These are phyloP conservation scores for Leccinum sublutescens DNA, from an alignment of 768 basidiomycete species.

Conservation along the genomic window DNA sequence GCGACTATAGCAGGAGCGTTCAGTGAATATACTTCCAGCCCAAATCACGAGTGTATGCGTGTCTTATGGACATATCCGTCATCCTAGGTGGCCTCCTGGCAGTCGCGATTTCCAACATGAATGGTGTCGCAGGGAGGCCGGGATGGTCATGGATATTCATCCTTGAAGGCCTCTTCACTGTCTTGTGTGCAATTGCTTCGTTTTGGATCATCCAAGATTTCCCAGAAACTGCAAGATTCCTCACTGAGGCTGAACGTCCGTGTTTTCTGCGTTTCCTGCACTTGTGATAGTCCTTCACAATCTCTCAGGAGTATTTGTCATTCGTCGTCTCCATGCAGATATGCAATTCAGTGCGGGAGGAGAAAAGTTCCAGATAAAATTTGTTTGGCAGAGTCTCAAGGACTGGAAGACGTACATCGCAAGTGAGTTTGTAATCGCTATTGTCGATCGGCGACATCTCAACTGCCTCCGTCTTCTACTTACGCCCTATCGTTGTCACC, in stretches of 20 bases:
- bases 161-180: conserved; percentile 68
- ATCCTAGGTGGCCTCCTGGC: conserved; percentile 59
- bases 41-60: neutral
- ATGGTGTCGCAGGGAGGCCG: conserved; percentile 60
- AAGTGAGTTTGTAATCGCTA: conserved; percentile 41
- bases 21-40: conserved; percentile 40
- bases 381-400: conserved; percentile 56
- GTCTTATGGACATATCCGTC: neutral
- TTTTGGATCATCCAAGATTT: conserved; percentile 80
- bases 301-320: conserved; percentile 53
- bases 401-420: conserved; percentile 77
- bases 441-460: conserved; percentile 4
- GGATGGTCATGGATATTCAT: conserved; percentile 78
- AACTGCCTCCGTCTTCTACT: neutral
- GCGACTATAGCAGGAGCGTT: conserved; percentile 79
- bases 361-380: conserved; percentile 49
- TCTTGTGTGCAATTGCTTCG: conserved; percentile 55
- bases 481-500: neutral
- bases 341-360: conserved; percentile 65
- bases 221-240: conserved; percentile 71
- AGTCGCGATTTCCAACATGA: conserved; percentile 67
- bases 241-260: conserved; percentile 60
- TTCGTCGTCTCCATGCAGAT: conserved; percentile 64
- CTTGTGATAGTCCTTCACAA: neutral
- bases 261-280: neutral